phyloP scores from a whole-genome alignment of 2,329 filamentous ascomycete species.

The Blastomyces silverae region DNA sequence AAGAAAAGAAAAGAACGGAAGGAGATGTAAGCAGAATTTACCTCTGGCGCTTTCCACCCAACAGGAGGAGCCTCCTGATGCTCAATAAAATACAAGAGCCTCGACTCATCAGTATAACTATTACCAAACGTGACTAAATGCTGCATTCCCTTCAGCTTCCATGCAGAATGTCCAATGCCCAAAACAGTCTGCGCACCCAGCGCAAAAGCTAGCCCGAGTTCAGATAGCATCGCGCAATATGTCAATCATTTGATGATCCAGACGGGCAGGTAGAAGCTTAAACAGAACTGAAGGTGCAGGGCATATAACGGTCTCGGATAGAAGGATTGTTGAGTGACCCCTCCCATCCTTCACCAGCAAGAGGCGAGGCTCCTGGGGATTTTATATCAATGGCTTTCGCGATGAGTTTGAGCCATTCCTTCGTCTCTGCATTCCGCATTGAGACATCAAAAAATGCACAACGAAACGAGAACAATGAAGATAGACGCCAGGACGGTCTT shows the following conservation, averaged over 20 bases:
- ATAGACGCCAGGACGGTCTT: neutral
- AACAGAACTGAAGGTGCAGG: neutral
- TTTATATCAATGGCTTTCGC: neutral
- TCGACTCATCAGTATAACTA: conserved; percentile 68
- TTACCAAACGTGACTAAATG: conserved; percentile 66
- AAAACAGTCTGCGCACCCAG: neutral
- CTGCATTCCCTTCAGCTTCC: conserved; percentile 46
- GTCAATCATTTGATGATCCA: neutral
- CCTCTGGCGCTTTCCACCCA: conserved; percentile 49
- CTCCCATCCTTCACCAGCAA: neutral
- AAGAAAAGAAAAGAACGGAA: neutral
- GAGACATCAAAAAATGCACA: neutral
- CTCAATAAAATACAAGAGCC: conserved; percentile 56
- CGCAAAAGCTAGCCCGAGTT: neutral
- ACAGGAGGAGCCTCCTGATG: conserved; percentile 56
- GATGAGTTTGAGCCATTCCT: neutral
- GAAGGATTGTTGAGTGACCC: neutral
- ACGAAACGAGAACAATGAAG: neutral
- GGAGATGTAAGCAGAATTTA: conserved; percentile 23
- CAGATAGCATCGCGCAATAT: neutral
- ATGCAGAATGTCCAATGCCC: conserved; percentile 14
- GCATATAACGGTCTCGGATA: neutral
- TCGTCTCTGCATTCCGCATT: neutral
- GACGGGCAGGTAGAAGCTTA: neutral
- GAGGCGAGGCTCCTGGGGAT: neutral